These are phyloP conservation scores for Trebouxia sp. DNA, from an alignment of 139 green algal genomes.

Conservation along the genomic window DNA sequence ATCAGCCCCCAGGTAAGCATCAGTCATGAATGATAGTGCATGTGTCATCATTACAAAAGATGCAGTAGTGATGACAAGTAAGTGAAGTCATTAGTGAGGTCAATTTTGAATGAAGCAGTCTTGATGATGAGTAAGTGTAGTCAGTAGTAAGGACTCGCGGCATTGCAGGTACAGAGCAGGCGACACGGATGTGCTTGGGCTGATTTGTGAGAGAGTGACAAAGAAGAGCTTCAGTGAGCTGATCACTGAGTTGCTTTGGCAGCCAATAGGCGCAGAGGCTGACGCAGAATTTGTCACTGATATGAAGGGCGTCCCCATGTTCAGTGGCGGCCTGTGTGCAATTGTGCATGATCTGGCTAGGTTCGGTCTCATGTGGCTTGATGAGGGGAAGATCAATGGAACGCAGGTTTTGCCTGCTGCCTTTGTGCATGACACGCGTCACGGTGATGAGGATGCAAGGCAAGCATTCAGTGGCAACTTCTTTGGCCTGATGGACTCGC, in stretches of 20 bases:
- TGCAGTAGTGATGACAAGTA: too few species aligned
- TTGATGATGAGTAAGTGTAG: too few species aligned
- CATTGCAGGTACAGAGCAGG: not conserved
- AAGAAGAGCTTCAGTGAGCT: not conserved
- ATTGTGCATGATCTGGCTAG: not conserved
- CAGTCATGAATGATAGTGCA: too few species aligned
- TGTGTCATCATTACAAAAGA: too few species aligned
- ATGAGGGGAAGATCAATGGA: not conserved
- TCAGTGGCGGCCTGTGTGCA: not conserved
- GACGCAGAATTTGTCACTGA: not conserved
- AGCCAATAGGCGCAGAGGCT: not conserved
- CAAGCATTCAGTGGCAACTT: not conserved
- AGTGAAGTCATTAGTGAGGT: too few species aligned
- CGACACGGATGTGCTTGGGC: not conserved
- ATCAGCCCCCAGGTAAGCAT: too few species aligned
- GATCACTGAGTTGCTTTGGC: not conserved
- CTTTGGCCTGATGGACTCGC: not conserved
- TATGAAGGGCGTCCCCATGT: not conserved
- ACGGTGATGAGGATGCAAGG: not conserved
- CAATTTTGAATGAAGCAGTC: too few species aligned
- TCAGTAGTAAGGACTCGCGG: too few species aligned
- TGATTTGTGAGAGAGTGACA: not conserved
- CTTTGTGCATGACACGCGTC: constrained; percentile 6
- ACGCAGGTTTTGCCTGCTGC: not conserved
- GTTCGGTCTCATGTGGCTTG: not conserved